Percentiles rank a stretch among this genome's conserved stretches.
These are phyloP conservation scores for Azolla pinnata DNA, from an alignment of 75 land plant genomes.

Conservation along the genomic window DNA sequence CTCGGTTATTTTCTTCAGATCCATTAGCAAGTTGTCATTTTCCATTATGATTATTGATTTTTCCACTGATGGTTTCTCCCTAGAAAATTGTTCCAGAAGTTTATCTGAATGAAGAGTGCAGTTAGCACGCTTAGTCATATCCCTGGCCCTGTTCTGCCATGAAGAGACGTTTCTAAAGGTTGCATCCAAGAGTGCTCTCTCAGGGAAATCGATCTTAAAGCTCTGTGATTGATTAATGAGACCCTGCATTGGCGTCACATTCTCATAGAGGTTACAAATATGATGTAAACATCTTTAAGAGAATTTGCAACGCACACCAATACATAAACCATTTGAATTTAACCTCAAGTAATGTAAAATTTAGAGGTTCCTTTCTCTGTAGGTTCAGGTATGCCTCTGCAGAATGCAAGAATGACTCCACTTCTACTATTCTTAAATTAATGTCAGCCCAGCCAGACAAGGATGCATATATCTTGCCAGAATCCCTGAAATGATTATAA, in stretches of 20 bases:
- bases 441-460: conserved; percentile 5
- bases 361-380: too few species aligned
- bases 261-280: too few species aligned
- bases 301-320: too few species aligned
- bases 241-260: too few species aligned
- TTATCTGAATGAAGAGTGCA: background rate
- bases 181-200: conserved; percentile 7
- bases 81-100: background rate
- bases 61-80: background rate
- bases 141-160: conserved; percentile 18
- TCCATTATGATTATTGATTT: background rate
- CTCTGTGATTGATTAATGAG: conserved; percentile 7
- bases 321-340: too few species aligned
- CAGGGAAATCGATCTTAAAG: conserved; percentile 9
- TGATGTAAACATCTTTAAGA: too few species aligned
- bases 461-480: conserved; percentile 1
- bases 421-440: conserved; percentile 5
- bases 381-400: conserved; percentile 8
- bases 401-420: conserved; percentile 9
- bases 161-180: conserved; percentile 5
- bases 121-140: background rate
- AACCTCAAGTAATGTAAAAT: too few species aligned
- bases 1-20: background rate
- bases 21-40: conserved; percentile 4
- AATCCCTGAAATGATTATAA: conserved; percentile 12